Evolutionary conservation across 352 stramenopile species (phyloP), one percentile per base, ranked within the genome.

Genomic region (Pythium apleroticum): DNA sequence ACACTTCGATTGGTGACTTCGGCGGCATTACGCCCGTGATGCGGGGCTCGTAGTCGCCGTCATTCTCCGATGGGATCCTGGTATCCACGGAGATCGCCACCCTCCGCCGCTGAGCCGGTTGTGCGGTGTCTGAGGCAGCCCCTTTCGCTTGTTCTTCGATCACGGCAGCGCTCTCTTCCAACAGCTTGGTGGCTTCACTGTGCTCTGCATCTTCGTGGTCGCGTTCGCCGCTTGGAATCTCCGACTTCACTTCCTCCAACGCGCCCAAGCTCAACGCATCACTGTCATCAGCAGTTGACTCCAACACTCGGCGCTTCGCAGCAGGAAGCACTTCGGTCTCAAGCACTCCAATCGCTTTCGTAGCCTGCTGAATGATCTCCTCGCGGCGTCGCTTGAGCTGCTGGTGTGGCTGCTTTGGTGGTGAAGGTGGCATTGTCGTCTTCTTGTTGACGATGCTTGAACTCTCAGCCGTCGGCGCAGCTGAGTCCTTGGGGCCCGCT

Each of bases 1-100:
- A 60, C 45, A 83, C 56, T 66, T 81, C 76, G 31, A 84, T 80
- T 11, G 70, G 71, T 19, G 77, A 81, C 58, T 65, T 70, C 24
- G 62, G 67, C 4, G 62, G 57, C 45, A 63, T 46, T 22, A 54
- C 35, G 52, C 27, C n/a, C 53, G 66, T 33, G 48, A 66, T 50
- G 31, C 46, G 2, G 2, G 7, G 35, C 4, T 35, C n/a, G 0
- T 31, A 35, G 24, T 67, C 60, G 12, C 48, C 30, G 5, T 67
- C 60, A 6, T 25, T 52, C 28, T 45, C 56, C 11, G 28, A 33
- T 8, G 41, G 28, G n/a, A 61, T 39, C 10, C 14, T 39, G 4
- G 66, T 73, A 50, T 73, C 56, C 8, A 73, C 66, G 4, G 66
- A 66, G 24, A 73, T 73, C n/a, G n/a, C 12, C n/a, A 50, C 43